Evolutionary conservation across 2,329 filamentous ascomycete genomes (phyloP).

Genomic region (Sporothrix brasiliensis): DNA sequence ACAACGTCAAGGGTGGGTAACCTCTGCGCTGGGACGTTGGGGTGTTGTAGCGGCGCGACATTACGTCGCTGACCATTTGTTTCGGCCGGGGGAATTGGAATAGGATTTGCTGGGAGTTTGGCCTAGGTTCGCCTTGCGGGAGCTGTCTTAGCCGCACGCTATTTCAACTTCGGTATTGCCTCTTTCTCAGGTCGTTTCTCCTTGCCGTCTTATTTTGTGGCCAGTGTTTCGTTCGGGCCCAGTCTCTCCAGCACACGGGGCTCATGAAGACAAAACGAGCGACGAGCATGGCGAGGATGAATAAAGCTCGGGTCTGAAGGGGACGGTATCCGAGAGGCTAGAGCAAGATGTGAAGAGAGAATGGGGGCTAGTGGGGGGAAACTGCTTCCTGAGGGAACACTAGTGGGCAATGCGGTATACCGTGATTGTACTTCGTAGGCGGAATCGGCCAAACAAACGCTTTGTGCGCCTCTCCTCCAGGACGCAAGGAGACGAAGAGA

Average conservation of each 20-base stretch:
- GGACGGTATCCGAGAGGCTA: conserved; percentile 18
- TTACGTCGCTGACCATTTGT: not conserved
- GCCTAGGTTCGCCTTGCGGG: not conserved
- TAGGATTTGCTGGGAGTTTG: conserved; percentile 1
- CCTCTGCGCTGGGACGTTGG: not conserved
- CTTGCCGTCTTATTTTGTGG: not conserved
- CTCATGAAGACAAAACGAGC: not conserved
- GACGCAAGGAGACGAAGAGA: not conserved
- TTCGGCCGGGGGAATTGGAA: conserved; percentile 5
- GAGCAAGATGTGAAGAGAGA: not conserved
- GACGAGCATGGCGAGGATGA: not conserved
- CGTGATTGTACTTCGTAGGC: not conserved
- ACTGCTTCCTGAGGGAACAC: not conserved
- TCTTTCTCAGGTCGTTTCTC: not conserved
- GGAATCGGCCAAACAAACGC: conserved; percentile 6
- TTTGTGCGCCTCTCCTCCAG: not conserved
- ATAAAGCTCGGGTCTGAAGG: not conserved
- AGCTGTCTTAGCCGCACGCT: conserved; percentile 6
- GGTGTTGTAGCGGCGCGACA: too few species aligned
- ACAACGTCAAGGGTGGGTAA: not conserved
- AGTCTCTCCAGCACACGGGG: not conserved
- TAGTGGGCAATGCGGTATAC: not conserved
- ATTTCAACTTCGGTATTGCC: not conserved
- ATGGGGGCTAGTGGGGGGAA: not conserved
- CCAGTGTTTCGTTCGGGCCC: not conserved